phyloP scores from a whole-genome alignment of 495 filamentous ascomycete species.

The Staphylotrichum longicolle region DNA sequence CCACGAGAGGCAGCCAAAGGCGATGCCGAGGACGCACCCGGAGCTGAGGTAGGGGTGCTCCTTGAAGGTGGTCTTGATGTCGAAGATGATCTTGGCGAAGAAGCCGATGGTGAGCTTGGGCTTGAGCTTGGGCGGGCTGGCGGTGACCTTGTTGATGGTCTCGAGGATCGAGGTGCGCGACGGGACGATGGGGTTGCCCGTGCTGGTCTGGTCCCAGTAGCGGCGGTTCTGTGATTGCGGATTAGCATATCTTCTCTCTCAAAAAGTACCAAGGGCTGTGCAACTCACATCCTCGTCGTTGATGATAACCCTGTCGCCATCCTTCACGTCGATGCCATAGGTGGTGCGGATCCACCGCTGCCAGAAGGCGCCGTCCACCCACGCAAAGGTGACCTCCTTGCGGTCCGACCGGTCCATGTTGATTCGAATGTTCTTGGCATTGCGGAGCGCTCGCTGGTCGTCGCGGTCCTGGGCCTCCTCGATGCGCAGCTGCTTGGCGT shows the following conservation, averaged over 20 bases:
- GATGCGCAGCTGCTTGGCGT: conserved; percentile 90
- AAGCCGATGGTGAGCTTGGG: conserved; percentile 81
- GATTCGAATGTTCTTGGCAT: conserved; percentile 89
- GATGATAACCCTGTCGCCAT: conserved; percentile 90
- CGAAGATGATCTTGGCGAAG: conserved; percentile 76
- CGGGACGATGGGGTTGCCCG: conserved; percentile 80
- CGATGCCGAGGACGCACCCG: conserved; percentile 31
- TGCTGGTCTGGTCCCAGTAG: conserved; percentile 93
- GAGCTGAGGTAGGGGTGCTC: conserved; percentile 69
- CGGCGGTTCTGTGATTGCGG: conserved; percentile 63
- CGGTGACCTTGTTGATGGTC: conserved; percentile 73
- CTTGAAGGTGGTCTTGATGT: conserved; percentile 61
- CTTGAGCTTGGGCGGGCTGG: conserved; percentile 74
- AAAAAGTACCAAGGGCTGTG: background rate
- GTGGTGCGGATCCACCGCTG: conserved; percentile 93
- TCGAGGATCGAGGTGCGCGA: conserved; percentile 93
- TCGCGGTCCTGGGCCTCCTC: conserved; percentile 94
- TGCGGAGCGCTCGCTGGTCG: conserved; percentile 79
- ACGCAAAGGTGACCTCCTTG: conserved; percentile 93
- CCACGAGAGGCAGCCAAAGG: conserved; percentile 23
- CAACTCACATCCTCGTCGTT: conserved; percentile 92
- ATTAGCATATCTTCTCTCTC: conserved; percentile 10
- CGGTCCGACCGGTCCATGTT: conserved; percentile 81
- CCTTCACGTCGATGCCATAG: conserved; percentile 80
- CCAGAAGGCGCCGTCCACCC: conserved; percentile 98